A percentile compares a stretch with the other conserved stretches of the same genome.
phyloP scores from a whole-genome alignment of 2,329 filamentous ascomycete species.

The Chaetomium strumarium region DNA sequence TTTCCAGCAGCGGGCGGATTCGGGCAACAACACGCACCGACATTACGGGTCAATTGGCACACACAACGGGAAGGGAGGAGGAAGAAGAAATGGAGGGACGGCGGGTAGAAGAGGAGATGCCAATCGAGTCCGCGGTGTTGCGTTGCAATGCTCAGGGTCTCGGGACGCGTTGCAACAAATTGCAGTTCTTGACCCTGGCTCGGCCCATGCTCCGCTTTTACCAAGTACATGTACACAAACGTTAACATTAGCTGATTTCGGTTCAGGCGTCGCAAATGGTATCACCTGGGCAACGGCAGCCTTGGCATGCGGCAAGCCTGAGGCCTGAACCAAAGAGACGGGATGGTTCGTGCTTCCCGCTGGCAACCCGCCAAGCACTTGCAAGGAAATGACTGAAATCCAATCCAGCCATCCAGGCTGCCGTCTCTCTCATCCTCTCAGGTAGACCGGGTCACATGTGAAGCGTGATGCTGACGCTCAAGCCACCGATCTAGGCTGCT shows the following conservation, averaged over 20 bases:
- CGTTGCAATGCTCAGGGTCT: not conserved
- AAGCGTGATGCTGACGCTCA: no score
- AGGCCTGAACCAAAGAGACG: not conserved
- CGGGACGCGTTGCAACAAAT: slow-evolving; percentile 11
- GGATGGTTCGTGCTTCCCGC: slow-evolving; percentile 10
- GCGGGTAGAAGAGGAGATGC: slow-evolving; percentile 1
- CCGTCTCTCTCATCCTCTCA: no score
- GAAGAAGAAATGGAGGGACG: slow-evolving; percentile 5
- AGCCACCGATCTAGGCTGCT: no score
- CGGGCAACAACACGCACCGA: slow-evolving; percentile 82
- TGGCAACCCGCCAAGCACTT: not conserved
- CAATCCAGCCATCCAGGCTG: no score
- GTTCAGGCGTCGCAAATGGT: not conserved
- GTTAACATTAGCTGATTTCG: not conserved
- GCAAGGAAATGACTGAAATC: no score
- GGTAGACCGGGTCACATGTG: no score
- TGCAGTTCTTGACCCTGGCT: slow-evolving; percentile 7
- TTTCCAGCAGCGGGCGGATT: slow-evolving; percentile 79
- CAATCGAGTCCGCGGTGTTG: slow-evolving; percentile 8
- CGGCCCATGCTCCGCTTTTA: not conserved
- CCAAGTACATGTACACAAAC: no score
- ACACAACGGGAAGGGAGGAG: slow-evolving; percentile 1
- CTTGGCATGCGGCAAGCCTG: not conserved
- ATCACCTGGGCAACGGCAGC: slow-evolving; percentile 15
- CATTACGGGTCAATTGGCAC: slow-evolving; percentile 35